A percentile compares a stretch with the other conserved stretches of the same genome.
Conservation (phyloP, 768 basidiomycete species). For the Neoboletus brunneissimus region DNA sequence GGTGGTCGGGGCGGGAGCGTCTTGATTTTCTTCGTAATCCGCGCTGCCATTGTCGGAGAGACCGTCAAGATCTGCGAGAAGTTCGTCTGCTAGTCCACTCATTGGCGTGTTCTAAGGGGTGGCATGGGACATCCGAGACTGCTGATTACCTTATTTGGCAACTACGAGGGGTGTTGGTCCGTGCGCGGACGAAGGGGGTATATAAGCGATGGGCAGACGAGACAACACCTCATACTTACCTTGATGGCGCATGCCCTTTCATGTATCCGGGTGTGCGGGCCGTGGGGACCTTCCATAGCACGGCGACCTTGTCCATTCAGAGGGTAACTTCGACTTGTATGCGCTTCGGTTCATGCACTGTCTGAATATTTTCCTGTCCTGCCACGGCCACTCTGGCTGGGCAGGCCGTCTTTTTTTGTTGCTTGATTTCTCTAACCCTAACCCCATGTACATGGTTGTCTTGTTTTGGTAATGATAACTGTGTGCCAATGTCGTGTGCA, state of each 20-base stretch:
- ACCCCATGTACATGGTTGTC: constrained; percentile 20
- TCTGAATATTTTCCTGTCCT: constrained; percentile 77
- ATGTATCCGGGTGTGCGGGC: constrained; percentile 54
- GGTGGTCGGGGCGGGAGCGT: constrained; percentile 23
- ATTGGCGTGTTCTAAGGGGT: constrained; percentile 36
- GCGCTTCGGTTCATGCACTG: constrained; percentile 70
- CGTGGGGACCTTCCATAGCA: constrained; percentile 49
- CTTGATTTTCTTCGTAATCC: constrained; percentile 43
- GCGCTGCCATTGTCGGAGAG: constrained; percentile 66
- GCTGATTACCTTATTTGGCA: constrained; percentile 12
- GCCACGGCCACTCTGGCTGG: constrained; percentile 50
- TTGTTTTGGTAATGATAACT: constrained; percentile 2
- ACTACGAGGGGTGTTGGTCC: constrained; percentile 5
- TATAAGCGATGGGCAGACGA: constrained; percentile 5
- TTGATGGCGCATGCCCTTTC: constrained; percentile 60
- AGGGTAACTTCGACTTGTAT: constrained; percentile 45
- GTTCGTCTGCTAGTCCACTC: constrained; percentile 87
- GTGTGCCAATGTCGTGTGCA: not conserved
- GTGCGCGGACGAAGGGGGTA: constrained; percentile 5
- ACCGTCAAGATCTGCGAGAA: constrained; percentile 88
- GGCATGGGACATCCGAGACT: not conserved
- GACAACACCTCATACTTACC: constrained; percentile 50
- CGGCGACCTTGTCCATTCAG: constrained; percentile 50
- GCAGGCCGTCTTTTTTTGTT: constrained; percentile 28
- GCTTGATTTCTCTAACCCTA: constrained; percentile 27